These are phyloP conservation scores for Talaromyces verruculosus DNA, from an alignment of 2,329 filamentous ascomycete species.

Conservation along the genomic window DNA sequence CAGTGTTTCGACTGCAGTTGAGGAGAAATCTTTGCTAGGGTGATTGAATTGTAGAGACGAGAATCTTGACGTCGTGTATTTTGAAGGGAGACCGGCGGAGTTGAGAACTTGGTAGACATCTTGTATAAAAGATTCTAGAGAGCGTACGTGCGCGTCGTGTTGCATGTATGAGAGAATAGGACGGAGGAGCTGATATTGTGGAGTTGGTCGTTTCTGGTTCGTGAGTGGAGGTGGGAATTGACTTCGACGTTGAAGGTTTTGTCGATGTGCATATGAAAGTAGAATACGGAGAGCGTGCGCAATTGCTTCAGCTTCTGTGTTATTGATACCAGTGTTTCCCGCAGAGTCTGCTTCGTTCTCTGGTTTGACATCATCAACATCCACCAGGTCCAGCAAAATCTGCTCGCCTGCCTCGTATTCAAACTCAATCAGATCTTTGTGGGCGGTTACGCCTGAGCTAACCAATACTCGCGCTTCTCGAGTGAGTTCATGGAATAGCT, in stretches of 20 bases:
- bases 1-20: constrained; percentile 39
- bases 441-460: constrained; percentile 67
- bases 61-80: constrained; percentile 30
- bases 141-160: constrained; percentile 45
- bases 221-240: constrained; percentile 60
- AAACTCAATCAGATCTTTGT: constrained; percentile 59
- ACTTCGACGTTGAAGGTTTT: constrained; percentile 66
- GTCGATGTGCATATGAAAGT: constrained; percentile 74
- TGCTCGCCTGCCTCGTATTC: constrained; percentile 55
- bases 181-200: constrained; percentile 59
- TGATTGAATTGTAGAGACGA: constrained; percentile 25
- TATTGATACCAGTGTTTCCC: constrained; percentile 22
- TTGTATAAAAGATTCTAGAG: constrained; percentile 35
- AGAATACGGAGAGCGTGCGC: constrained; percentile 71
- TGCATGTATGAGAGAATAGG: constrained; percentile 57
- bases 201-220: constrained; percentile 50
- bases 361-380: constrained; percentile 48
- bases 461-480: constrained; percentile 74
- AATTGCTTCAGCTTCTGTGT: constrained; percentile 62
- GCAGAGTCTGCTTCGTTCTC: constrained; percentile 30
- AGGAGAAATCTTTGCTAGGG: constrained; percentile 15
- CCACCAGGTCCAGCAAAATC: constrained; percentile 67
- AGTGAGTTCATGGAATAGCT: constrained; percentile 86
- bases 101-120: constrained; percentile 35
- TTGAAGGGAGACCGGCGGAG: constrained; percentile 35